Base-by-base conservation (phyloP, 1,139 yeast species). In the Candida tropicalis region DNA sequence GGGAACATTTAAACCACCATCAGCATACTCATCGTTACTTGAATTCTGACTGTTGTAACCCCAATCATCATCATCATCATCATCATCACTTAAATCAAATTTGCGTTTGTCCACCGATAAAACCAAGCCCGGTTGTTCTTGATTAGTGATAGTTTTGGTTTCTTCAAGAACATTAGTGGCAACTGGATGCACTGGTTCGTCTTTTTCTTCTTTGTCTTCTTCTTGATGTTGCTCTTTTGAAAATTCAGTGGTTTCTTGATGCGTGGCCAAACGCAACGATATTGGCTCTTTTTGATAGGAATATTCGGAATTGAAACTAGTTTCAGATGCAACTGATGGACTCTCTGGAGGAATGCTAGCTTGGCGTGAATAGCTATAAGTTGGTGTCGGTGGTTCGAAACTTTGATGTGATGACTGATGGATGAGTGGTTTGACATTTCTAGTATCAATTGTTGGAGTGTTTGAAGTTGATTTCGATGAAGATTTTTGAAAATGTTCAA, bases 271-370 rank as follows among this genome's bases (percentile, higher is more conserved):
- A 38, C 62, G 56, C 48, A 67, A 57, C 20, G 49, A 48, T 1
- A 44, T 51, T 2, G 73, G 73, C 45, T 68, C 74, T 23, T 54
- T 36, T 46, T 68, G 74, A 23, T 66, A 65, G 6, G 72, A 66
- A 47, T 65, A 70, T 39, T 68, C 73, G 0, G 73, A 67, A 34
- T 54, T 58, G 45, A 55, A 67, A 45, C 73, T 68, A 32, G 54
- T 52, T 13, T 66, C 72, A 1, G 69, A 63, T 23, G 44, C 48
- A 27, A 36, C 33, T n/a, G 36, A 34, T 8, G 71, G 69, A 11
- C 70, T 61, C 15, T 58, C 66, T 26, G 48, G 50, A 11, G 45
- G 48, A 16, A 36, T 17, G 20, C 39, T 33, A 6, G 24, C 13
- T 13, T 43, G 42, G 11, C 41, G 40, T 11, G 38, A 40, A n/a